These are phyloP conservation scores for Porcisia deanei DNA, from an alignment of 208 protist genomes.

Conservation along the genomic window DNA sequence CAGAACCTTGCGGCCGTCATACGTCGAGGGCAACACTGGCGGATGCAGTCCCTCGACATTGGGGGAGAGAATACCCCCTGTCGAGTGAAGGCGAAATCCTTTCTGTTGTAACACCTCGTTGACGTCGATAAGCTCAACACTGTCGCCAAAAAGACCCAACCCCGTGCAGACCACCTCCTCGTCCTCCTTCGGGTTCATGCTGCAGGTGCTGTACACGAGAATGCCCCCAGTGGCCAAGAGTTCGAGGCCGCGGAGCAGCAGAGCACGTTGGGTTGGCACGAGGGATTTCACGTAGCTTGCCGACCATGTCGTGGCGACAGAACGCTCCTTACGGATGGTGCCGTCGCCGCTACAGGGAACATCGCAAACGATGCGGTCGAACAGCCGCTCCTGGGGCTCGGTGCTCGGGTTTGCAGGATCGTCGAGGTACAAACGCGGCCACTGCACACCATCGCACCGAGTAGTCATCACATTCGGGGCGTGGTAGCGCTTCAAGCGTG, in stretches of 20 bases:
- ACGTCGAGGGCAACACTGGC: constrained; percentile 43
- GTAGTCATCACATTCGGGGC: constrained; percentile 83
- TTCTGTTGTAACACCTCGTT: constrained; percentile 50
- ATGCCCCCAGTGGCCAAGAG: constrained; percentile 77
- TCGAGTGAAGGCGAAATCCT: constrained; percentile 60
- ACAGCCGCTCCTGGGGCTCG: constrained; percentile 50
- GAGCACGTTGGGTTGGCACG: constrained; percentile 85
- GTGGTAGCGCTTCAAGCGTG: constrained; percentile 89
- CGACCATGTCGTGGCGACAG: constrained; percentile 85
- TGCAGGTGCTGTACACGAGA: constrained; percentile 97
- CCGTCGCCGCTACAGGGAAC: constrained; percentile 97
- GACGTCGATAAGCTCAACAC: constrained; percentile 88
- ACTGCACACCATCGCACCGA: constrained; percentile 88
- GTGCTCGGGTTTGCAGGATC: constrained; percentile 11
- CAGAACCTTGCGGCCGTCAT: constrained; percentile 77
- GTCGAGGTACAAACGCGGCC: constrained; percentile 75
- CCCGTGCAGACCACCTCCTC: constrained; percentile 94
- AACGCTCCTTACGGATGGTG: constrained; percentile 93
- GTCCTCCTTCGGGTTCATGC: constrained; percentile 96
- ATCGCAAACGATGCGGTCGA: constrained; percentile 94
- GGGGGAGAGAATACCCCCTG: constrained; percentile 53
- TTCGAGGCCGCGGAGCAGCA: constrained; percentile 89
- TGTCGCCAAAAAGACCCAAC: constrained; percentile 75
- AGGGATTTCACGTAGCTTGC: constrained; percentile 83
- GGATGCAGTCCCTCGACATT: constrained; percentile 54